Evolutionary conservation across 202 grass and related monocot genomes (phyloP).

Genomic region (Tripidium arundinaceum): DNA sequence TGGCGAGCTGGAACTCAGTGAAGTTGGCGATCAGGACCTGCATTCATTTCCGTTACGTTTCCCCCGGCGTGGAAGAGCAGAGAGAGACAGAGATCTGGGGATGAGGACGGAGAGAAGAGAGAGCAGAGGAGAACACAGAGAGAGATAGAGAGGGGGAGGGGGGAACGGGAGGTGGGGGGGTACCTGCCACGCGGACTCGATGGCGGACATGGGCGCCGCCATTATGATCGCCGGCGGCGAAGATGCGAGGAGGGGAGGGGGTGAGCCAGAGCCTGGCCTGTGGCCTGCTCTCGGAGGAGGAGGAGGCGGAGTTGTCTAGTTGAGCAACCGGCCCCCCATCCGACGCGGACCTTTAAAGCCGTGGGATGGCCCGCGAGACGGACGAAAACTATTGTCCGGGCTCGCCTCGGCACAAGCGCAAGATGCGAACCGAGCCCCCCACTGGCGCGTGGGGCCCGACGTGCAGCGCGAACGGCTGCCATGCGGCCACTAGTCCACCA

Average conservation of each 20-base stretch:
- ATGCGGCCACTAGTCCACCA: neutral
- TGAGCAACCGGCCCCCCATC: neutral
- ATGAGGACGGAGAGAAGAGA: neutral
- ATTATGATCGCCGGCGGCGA: constrained; percentile 14
- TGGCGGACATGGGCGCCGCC: constrained; percentile 27
- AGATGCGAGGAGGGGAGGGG: neutral
- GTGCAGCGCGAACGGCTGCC: neutral
- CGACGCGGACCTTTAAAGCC: neutral
- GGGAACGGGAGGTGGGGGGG: neutral
- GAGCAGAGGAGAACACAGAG: neutral
- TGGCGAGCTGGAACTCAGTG: constrained; percentile 88
- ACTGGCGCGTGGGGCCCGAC: neutral
- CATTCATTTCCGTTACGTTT: neutral
- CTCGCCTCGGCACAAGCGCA: neutral
- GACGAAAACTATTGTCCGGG: neutral
- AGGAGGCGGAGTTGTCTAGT: neutral
- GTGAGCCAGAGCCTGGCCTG: neutral
- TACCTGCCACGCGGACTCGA: constrained; percentile 76
- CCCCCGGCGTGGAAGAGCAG: neutral
- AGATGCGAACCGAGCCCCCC: neutral
- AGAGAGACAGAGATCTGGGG: constrained; percentile 4
- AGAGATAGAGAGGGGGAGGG: neutral
- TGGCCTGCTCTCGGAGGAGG: neutral
- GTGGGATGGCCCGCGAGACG: neutral
- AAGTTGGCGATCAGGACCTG: constrained; percentile 57